Evolutionary conservation across 1,284 basidiomycete genomes (phyloP).

Genomic region (Sanghuangporus baumii): DNA sequence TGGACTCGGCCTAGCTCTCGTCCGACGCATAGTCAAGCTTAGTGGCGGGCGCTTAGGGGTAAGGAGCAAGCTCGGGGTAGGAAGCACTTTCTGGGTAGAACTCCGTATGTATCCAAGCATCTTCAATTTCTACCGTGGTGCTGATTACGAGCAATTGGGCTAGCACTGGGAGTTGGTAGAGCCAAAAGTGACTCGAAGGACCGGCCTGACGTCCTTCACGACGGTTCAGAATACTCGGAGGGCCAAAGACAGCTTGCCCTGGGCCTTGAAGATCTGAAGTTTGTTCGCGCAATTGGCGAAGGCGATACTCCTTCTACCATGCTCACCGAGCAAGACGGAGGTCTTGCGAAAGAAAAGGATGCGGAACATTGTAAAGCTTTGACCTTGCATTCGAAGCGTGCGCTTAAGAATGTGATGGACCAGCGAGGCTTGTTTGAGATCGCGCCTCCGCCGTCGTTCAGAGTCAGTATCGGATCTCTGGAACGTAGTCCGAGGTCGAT

Average conservation of each 20-base stretch:
- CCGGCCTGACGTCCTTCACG: conserved; percentile 9
- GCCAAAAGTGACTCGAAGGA: conserved; percentile 5
- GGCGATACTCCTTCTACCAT: conserved; percentile 15
- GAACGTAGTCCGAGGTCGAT: neutral
- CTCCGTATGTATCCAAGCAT: conserved; percentile 20
- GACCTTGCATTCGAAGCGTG: conserved; percentile 6
- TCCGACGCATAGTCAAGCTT: conserved; percentile 45
- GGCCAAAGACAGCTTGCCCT: conserved; percentile 12
- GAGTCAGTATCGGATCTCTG: neutral
- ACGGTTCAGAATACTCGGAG: conserved; percentile 15
- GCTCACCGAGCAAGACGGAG: neutral
- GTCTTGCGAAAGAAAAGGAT: neutral
- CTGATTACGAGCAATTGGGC: neutral
- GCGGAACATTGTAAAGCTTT: neutral
- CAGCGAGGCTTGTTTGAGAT: conserved; percentile 17
- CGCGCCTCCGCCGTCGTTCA: conserved; percentile 1
- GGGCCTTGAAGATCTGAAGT: conserved; percentile 14
- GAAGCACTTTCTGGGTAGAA: conserved; percentile 42
- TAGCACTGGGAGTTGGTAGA: conserved; percentile 21
- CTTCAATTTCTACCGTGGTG: neutral
- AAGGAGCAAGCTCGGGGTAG: conserved; percentile 27
- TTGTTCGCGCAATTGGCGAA: conserved; percentile 11
- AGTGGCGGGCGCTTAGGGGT: conserved; percentile 42
- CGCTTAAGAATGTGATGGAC: conserved; percentile 20
- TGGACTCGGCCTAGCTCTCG: conserved; percentile 45